Percentiles rank a stretch among this genome's conserved stretches.
phyloP scores from a whole-genome alignment of 768 basidiomycete genomes.

The Flagelloscypha sp. region DNA sequence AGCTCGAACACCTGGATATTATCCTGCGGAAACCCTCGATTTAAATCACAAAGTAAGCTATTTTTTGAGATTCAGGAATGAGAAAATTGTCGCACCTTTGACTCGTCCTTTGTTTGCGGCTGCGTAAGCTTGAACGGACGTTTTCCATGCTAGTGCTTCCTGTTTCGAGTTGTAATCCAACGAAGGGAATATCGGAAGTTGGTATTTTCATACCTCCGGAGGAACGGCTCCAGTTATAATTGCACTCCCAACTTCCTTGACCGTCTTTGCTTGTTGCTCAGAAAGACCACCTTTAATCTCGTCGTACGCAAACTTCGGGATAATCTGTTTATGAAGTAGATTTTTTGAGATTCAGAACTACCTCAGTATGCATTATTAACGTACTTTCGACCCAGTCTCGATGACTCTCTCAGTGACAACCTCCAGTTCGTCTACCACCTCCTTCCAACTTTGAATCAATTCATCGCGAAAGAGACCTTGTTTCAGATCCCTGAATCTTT shows the following conservation, averaged over 20 bases:
- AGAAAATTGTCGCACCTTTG: conserved; percentile 28
- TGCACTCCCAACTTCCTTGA: conserved; percentile 47
- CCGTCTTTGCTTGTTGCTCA: conserved; percentile 29
- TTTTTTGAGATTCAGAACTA: background rate
- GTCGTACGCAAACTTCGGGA: conserved; percentile 40
- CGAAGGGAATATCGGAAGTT: conserved; percentile 8
- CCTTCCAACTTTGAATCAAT: conserved; percentile 44
- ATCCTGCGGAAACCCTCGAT: conserved; percentile 53
- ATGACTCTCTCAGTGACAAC: conserved; percentile 39
- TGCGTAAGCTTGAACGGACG: conserved; percentile 45
- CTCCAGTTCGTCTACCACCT: conserved; percentile 44
- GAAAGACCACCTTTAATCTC: conserved; percentile 42
- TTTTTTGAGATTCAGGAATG: background rate
- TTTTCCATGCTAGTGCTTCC: conserved; percentile 57
- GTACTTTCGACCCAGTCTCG: conserved; percentile 36
- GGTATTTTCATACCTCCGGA: conserved; percentile 30
- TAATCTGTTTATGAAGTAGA: conserved; percentile 25
- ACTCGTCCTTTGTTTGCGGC: conserved; percentile 35
- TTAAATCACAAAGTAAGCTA: background rate
- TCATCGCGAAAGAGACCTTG: conserved; percentile 37
- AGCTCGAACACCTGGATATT: conserved; percentile 69
- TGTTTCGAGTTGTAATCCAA: conserved; percentile 14
- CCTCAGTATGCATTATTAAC: conserved; percentile 7
- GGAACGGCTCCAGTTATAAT: conserved; percentile 52
- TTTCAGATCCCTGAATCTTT: conserved; percentile 56